phyloP scores from a whole-genome alignment of 495 filamentous ascomycete species.

The Hyphodiscus hymeniophilus region DNA sequence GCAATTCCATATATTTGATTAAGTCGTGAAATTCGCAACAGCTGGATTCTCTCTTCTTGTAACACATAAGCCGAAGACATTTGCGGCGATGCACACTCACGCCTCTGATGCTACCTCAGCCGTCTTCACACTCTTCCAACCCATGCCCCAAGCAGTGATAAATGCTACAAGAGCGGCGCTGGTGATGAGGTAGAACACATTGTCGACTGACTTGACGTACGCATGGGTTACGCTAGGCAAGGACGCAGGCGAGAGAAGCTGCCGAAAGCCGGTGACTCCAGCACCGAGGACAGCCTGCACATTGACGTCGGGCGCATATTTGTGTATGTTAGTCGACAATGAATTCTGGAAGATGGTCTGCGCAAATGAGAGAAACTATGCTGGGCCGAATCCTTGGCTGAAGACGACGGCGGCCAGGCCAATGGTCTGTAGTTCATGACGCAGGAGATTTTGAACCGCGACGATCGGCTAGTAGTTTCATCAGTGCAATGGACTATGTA shows the following conservation, averaged over 20 bases:
- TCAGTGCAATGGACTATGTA: too few species aligned
- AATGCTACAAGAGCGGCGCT: not conserved
- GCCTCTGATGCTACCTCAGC: too few species aligned
- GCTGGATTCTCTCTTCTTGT: too few species aligned
- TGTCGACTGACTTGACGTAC: constrained; percentile 32
- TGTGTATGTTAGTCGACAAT: constrained; percentile 13
- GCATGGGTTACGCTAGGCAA: constrained; percentile 32
- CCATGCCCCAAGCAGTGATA: constrained; percentile 38
- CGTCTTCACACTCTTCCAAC: constrained; percentile 45
- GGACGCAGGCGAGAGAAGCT: constrained; percentile 22
- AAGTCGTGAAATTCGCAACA: too few species aligned
- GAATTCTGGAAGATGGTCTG: constrained; percentile 27
- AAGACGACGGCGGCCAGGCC: constrained; percentile 25
- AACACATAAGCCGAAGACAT: too few species aligned
- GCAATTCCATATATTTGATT: too few species aligned
- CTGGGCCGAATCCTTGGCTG: constrained; percentile 24
- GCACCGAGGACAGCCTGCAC: constrained; percentile 22
- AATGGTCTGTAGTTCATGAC: constrained; percentile 27
- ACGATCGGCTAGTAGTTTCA: too few species aligned
- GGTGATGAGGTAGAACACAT: constrained; percentile 17
- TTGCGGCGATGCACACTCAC: too few species aligned
- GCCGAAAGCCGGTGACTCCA: constrained; percentile 30
- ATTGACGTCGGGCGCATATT: constrained; percentile 26
- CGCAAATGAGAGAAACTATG: constrained; percentile 25
- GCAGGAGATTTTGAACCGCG: too few species aligned